Evolutionary conservation across 2,329 filamentous ascomycete genomes (phyloP).

Genomic region (Colletotrichum salicis): DNA sequence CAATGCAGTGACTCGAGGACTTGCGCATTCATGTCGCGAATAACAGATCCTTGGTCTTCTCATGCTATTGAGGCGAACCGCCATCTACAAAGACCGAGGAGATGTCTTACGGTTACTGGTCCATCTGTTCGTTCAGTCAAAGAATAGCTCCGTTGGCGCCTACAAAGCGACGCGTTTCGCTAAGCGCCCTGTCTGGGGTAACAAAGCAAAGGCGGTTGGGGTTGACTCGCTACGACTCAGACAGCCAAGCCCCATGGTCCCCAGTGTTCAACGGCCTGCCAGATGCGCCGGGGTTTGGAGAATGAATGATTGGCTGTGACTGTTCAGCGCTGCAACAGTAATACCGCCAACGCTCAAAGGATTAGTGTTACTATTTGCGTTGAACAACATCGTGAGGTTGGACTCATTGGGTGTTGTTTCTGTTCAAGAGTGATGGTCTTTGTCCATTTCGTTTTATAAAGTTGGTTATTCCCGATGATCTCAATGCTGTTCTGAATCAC

Average conservation of each 20-base stretch:
- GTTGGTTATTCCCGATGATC: background rate
- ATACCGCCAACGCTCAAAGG: constrained; percentile 1
- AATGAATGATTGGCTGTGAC: constrained; percentile 17
- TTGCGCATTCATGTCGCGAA: background rate
- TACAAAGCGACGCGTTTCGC: constrained; percentile 48
- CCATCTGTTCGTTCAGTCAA: background rate
- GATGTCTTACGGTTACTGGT: background rate
- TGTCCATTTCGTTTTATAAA: constrained; percentile 21
- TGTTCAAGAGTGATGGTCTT: constrained; percentile 8
- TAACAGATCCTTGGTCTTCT: background rate
- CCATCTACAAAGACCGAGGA: too few relatives aligned
- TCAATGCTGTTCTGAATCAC: background rate
- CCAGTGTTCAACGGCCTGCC: background rate
- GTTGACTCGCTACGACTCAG: constrained; percentile 21
- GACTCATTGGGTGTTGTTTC: constrained; percentile 12
- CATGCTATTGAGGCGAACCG: too few relatives aligned
- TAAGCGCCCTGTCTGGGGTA: constrained; percentile 30
- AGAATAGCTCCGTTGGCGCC: background rate
- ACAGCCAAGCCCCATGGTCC: background rate
- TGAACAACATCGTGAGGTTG: constrained; percentile 3
- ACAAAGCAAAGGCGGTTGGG: constrained; percentile 13
- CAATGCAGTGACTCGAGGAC: background rate
- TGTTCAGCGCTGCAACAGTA: constrained; percentile 2
- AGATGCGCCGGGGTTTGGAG: background rate
- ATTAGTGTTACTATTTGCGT: background rate